A percentile compares a stretch with the other conserved stretches of the same genome.
Conservation (phyloP, 1,284 basidiomycete genomes). For the Ustilago crameri region DNA sequence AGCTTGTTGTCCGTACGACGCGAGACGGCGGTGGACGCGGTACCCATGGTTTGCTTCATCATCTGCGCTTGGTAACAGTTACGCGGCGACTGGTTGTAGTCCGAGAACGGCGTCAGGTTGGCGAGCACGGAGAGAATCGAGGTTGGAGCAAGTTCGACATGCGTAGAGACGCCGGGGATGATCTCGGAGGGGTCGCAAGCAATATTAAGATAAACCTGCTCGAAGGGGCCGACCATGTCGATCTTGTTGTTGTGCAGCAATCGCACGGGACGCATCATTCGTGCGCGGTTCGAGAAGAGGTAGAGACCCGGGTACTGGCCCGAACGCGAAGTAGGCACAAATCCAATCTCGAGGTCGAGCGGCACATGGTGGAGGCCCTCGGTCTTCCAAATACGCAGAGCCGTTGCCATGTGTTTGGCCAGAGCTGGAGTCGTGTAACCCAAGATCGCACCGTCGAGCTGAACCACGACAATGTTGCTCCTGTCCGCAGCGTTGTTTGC, state of each 20-base stretch:
- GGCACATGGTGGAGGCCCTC: slow-evolving; percentile 82
- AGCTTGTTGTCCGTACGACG: slow-evolving; percentile 98
- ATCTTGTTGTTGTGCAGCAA: slow-evolving; percentile 85
- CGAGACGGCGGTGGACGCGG: slow-evolving; percentile 87
- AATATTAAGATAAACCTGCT: slow-evolving; percentile 99
- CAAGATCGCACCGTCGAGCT: slow-evolving; percentile 92
- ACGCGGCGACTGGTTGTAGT: slow-evolving; percentile 86
- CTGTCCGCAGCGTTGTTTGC: slow-evolving; percentile 76
- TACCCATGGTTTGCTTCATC: slow-evolving; percentile 99
- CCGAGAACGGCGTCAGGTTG: slow-evolving; percentile 78
- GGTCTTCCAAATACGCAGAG: slow-evolving; percentile 94
- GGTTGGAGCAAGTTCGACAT: slow-evolving; percentile 93
- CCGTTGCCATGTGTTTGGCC: slow-evolving; percentile 82
- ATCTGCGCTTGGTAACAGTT: slow-evolving; percentile 83
- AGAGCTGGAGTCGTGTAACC: slow-evolving; percentile 89
- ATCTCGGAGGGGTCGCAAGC: slow-evolving; percentile 91
- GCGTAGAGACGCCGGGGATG: slow-evolving; percentile 79
- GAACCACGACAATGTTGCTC: slow-evolving; percentile 81
- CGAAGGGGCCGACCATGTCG: slow-evolving; percentile 94
- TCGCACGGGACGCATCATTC: slow-evolving; percentile 99
- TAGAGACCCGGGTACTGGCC: slow-evolving; percentile 98
- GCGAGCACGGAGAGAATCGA: slow-evolving; percentile 86
- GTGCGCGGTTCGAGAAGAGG: slow-evolving; percentile 85
- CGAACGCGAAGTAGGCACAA: slow-evolving; percentile 86
- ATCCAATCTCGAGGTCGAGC: slow-evolving; percentile 93